A percentile compares a stretch with the other conserved stretches of the same genome.
Conservation (phyloP, 139 green algal genomes). For the Picochlorum sp. region DNA sequence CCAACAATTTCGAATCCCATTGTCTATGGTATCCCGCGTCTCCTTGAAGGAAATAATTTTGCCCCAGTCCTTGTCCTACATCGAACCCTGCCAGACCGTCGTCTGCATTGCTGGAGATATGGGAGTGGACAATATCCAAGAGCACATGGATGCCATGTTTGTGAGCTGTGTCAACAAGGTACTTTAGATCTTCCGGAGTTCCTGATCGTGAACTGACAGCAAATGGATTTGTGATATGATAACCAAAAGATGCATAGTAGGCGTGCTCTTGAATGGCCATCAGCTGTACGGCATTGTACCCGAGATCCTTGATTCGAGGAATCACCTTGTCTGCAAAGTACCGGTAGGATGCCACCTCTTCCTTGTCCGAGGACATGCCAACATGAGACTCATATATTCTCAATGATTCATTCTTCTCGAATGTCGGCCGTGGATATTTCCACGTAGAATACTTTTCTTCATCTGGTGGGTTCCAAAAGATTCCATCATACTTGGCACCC, state of each 20-base stretch:
- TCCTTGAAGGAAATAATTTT: conserved; percentile 81
- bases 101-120: conserved; percentile 75
- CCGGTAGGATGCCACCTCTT: conserved; percentile 62
- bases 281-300: conserved; percentile 89
- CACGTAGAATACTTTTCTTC: conserved; percentile 29
- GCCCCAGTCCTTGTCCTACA: conserved; percentile 60
- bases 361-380: conserved; percentile 80
- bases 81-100: conserved; percentile 92
- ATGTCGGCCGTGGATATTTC: conserved; percentile 42
- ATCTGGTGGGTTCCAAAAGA: conserved; percentile 82
- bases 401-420: conserved; percentile 21
- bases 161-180: conserved; percentile 84
- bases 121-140: conserved; percentile 88
- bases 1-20: conserved; percentile 86
- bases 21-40: conserved; percentile 76
- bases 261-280: conserved; percentile 91
- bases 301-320: conserved; percentile 63
- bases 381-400: conserved; percentile 97
- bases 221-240: conserved; percentile 93
- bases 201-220: conserved; percentile 63
- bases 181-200: conserved; percentile 89
- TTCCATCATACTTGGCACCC: conserved; percentile 82
- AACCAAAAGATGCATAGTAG: conserved; percentile 91
- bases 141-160: conserved; percentile 77
- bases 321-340: conserved; percentile 79